Conservation (phyloP, 129 eudicot genomes). For the Pulicaria dysenterica region DNA sequence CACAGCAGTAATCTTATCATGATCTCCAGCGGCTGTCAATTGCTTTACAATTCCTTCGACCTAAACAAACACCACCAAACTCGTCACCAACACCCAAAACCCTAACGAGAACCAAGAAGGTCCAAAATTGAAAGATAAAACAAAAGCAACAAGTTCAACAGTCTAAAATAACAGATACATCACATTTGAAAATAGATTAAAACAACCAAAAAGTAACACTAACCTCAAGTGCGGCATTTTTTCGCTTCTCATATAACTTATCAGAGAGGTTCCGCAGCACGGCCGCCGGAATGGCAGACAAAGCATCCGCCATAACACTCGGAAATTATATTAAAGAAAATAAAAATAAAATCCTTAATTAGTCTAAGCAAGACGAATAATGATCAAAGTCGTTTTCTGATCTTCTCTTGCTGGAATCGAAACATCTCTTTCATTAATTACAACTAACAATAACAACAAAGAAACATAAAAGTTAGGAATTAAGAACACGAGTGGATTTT, state of each 20-base stretch:
- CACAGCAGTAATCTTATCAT: conserved; percentile 76
- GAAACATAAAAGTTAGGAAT: conserved; percentile 8
- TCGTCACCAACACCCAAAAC: conserved; percentile 33
- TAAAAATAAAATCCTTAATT: neutral
- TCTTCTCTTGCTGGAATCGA: conserved; percentile 51
- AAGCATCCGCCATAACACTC: conserved; percentile 74
- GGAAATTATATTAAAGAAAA: neutral
- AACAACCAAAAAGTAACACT: conserved; percentile 7
- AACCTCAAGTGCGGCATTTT: conserved; percentile 95
- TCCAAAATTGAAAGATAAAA: neutral
- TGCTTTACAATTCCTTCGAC: conserved; percentile 94
- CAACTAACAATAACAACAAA: conserved; percentile 8
- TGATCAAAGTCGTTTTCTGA: conserved; percentile 43
- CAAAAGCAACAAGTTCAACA: conserved; percentile 19
- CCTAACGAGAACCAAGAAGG: neutral
- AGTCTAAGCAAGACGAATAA: conserved; percentile 14
- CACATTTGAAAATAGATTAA: conserved; percentile 16
- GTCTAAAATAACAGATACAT: conserved; percentile 16
- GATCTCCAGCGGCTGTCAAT: conserved; percentile 72
- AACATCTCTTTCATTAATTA: conserved; percentile 40
- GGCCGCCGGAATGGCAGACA: conserved; percentile 71
- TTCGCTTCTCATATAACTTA: conserved; percentile 90
- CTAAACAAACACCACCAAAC: conserved; percentile 45
- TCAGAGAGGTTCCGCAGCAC: conserved; percentile 85
- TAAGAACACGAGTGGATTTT: conserved; percentile 24